Percentiles rank a stretch among this genome's conserved stretches.
Evolutionary conservation across 2,329 filamentous ascomycete species (phyloP).

Genomic region (Colletotrichum cuscutae): DNA sequence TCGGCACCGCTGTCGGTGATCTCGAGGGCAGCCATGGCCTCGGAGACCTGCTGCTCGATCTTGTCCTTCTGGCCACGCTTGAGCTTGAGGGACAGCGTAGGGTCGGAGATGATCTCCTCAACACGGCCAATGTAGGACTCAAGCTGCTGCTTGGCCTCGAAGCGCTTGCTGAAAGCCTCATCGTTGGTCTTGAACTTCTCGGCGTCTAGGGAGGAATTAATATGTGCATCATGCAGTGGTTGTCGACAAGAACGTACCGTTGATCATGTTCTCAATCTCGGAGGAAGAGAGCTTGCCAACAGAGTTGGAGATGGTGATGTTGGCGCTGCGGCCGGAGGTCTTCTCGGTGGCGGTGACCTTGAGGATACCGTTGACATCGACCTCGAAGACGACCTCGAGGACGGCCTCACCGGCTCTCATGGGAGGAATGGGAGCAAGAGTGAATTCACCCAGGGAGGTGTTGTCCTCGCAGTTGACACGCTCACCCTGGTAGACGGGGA

Average conservation of each 20-base stretch:
- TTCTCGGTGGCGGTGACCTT: slow-evolving; percentile 99
- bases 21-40: slow-evolving; percentile 98
- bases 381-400: slow-evolving; percentile 98
- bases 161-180: slow-evolving; percentile 99
- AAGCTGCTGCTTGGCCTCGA: slow-evolving; percentile 98
- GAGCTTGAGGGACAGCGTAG: slow-evolving; percentile 93
- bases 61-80: slow-evolving; percentile 99
- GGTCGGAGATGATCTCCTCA: slow-evolving; percentile 98
- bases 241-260: slow-evolving; percentile 60
- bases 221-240: slow-evolving; percentile 34
- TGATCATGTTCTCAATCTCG: slow-evolving; percentile 99
- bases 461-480: slow-evolving; percentile 99
- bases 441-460: slow-evolving; percentile 97
- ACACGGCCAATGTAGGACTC: slow-evolving; percentile 99
- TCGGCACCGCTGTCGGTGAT: slow-evolving; percentile 91
- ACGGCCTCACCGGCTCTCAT: slow-evolving; percentile 96
- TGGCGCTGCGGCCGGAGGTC: slow-evolving; percentile 95
- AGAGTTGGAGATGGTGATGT: slow-evolving; percentile 99
- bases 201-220: slow-evolving; percentile 68
- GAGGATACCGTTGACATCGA: slow-evolving; percentile 99
- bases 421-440: slow-evolving; percentile 86
- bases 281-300: slow-evolving; percentile 95
- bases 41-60: slow-evolving; percentile 96
- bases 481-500: slow-evolving; percentile 96
- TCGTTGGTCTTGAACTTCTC: slow-evolving; percentile 99